These are phyloP conservation scores for Lyophyllum atratum DNA, from an alignment of 768 basidiomycete genomes.

Conservation along the genomic window DNA sequence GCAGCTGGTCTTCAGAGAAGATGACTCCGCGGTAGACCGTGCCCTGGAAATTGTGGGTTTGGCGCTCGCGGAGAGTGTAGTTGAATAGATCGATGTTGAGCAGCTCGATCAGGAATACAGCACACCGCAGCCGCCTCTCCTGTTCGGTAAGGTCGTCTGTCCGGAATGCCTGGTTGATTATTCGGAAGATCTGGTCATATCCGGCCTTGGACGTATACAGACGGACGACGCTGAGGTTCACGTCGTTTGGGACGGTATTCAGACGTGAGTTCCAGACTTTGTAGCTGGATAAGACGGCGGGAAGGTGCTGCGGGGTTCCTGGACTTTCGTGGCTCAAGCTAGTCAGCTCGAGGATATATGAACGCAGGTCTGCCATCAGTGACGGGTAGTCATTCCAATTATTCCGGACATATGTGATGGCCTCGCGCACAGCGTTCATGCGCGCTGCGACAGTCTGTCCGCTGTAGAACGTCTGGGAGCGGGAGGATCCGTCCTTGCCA, in stretches of 20 bases:
- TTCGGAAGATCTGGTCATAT: conserved; percentile 15
- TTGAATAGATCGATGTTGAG: conserved; percentile 19
- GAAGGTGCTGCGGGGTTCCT: neutral
- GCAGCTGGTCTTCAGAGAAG: conserved; percentile 13
- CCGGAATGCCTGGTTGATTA: conserved; percentile 16
- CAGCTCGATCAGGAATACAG: conserved; percentile 16
- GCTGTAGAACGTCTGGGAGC: conserved; percentile 16
- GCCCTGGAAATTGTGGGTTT: conserved; percentile 9
- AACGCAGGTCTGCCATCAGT: conserved; percentile 12
- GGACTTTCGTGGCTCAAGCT: neutral
- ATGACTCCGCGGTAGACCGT: conserved; percentile 15
- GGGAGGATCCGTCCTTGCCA: conserved; percentile 6
- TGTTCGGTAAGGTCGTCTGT: conserved; percentile 11
- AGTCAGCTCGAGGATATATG: conserved; percentile 9
- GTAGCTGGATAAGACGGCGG: conserved; percentile 7
- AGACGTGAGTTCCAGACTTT: conserved; percentile 9
- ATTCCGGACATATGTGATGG: conserved; percentile 13
- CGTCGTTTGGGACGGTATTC: conserved; percentile 9
- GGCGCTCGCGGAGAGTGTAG: conserved; percentile 9
- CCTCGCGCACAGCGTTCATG: conserved; percentile 13
- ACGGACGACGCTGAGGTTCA: conserved; percentile 13
- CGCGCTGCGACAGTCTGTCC: conserved; percentile 9
- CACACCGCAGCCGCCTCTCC: conserved; percentile 11
- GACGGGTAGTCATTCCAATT: conserved; percentile 12
- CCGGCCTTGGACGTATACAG: conserved; percentile 15